Base-by-base conservation (phyloP, 768 basidiomycete genomes). In the Rhizopogon roseolus region DNA sequence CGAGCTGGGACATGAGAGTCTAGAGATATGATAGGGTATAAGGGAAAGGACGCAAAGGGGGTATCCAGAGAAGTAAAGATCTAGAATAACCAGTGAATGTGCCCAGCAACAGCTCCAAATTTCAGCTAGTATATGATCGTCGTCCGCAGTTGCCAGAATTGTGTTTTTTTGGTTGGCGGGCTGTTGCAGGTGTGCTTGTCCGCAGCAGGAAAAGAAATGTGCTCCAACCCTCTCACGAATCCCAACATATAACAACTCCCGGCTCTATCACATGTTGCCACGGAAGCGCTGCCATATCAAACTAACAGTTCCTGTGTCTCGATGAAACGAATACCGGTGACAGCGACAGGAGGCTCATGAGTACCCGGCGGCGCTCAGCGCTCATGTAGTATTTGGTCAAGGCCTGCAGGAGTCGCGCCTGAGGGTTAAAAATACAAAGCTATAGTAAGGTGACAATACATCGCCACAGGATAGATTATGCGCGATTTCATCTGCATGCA, bases 1-100 rank as follows among this genome's bases (percentile, higher is more conserved):
- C 40, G 14, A 57, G 52, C 29, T 66, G 62, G 19, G 66, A 59
- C 66, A 64, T 65, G 59, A 50, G 51, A 36, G 34, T 36, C 34
- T 36, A 36, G 34, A 36, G 61, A 8, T 46, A 34, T 14, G 45
- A 44, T 41, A 37, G 62, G 65, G 66, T 67, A 69, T 66, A 59
- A 57, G 50, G 43, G 42, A 37, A 41, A 40, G 25, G n/a, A 25
- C 8, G 9, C 25, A 22, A 41, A 52, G 22, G 51, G 51, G 51
- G 51, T 52, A 52, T 52, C 14, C 5, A 27, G n/a, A 17, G 9
- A 16, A 16, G 50, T 28, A 43, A 52, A 53, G 43, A n/a, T 16
- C 29, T 10, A 17, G 55, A 40, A 49, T 38, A 48, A 54, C 44
- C 25, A 22, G 13, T 46, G 29, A 17, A 17, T 17, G 44, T 46